Evolutionary conservation across 768 basidiomycete genomes (phyloP), one percentile per base, ranked within the genome.

Genomic region (Suillus occidentalis): DNA sequence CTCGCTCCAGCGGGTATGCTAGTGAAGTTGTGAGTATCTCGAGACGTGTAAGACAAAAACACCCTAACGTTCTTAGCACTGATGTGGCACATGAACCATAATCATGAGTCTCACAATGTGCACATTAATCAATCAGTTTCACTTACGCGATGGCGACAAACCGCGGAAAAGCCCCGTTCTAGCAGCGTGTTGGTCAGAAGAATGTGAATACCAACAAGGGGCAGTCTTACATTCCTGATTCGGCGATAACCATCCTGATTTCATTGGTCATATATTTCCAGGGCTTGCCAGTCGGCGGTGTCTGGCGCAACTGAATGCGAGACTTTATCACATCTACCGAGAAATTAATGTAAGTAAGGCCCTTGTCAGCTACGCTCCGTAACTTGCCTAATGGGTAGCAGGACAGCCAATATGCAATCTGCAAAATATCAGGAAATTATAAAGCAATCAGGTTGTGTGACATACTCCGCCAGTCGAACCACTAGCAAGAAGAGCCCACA

Each of bases 341-440:
- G 10, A 42, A 6, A 12, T 43, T 20, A 18, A 28, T 42, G 60
- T 49, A 10, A 45, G 25, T 25, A n/a, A 59, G 62, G 25, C 6
- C 16, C 47, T 47, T 61, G 10, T 14, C 5, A 56, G 14, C 6
- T n/a, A 18, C 16, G 8, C 20, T 14, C 14, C 28, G 28, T 25
- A 12, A 63, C 74, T 9, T 59, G 90, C 90, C 91, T 6, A 97
- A 80, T 0, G 95, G 97, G 75, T 97, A 98, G 72, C 90, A 95
- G 1, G 93, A 86, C 2, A 97, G 82, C 97, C 97, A 99, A 72
- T 99, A 98, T 1, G 88, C 89, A 45, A 97, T 85, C 82, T 94
- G 59, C 8, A 34, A 28, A 22, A 40, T 14, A 6, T 62, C 36
- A 62, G 36, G 2, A 60, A 16, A 39, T 66, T 20, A 60, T 31